Base-by-base conservation (phyloP, 225 moss, liverwort and hornwort species). In the Bryum argenteum region DNA sequence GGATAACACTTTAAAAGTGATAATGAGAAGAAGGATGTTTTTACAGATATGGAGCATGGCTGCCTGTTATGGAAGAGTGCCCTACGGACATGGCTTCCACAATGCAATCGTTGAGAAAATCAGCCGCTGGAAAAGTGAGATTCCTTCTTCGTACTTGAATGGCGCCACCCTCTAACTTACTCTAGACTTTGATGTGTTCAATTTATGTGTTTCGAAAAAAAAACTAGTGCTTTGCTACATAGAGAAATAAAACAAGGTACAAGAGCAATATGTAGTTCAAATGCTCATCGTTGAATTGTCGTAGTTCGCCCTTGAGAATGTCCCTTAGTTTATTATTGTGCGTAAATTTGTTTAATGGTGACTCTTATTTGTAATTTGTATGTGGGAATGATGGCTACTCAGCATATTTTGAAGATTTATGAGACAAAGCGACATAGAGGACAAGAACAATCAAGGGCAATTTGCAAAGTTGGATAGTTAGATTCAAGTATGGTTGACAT, bases 391-490 rank as follows among this genome's bases (percentile, higher is more conserved):
- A 39, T 39, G 74, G 14, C 17, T 40, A 64, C 51, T 41, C 78
- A 87, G 83, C 87, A 87, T 71, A 87, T 87, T 14, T 9, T 87
- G 74, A 87, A 84, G 67, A 84, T 87, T 26, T 87, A 87, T 10
- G 65, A 79, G 43, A 79, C 81, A 4, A 81, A 84, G 58, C 42
- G 83, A 64, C 53, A 63, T 37, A 63, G 67, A 56, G 51, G 62
- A 54, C 70, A 71, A 69, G 82, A 62, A 23, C 41, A 48, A 2
- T 0, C 3, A 28, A 58, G 58, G 22, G 63, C 54, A 1, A 7
- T 52, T 1, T 81, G 81, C 33, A 12, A 0, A 23, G n/a, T 74
- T 0, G 40, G 16, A 15, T 81, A 43, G 69, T n/a, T n/a, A 8
- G 21, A 55, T 17, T 17, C 6, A 0, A 44, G 24, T 63, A 63